Conservation (phyloP, 2,329 filamentous ascomycete species). For the Colletotrichum musae region DNA sequence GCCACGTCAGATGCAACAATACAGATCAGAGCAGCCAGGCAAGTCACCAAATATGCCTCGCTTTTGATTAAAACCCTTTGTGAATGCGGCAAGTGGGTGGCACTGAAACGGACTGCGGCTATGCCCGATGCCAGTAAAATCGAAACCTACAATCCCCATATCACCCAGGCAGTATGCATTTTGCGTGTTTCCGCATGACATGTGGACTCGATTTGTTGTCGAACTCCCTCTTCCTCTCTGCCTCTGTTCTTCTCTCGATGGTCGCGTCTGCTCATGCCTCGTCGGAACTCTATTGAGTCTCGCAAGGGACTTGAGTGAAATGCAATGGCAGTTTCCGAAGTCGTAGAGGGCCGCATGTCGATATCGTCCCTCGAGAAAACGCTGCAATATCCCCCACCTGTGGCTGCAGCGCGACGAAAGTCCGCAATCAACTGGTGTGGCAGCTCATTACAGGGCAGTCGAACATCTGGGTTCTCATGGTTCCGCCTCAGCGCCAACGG, state of each 20-base stretch:
- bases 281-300: background rate
- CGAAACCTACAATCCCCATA: background rate
- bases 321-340: background rate
- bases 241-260: background rate
- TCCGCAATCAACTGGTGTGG: slow-evolving; percentile 2
- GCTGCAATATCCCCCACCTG: slow-evolving; percentile 20
- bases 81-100: slow-evolving; percentile 11
- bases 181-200: background rate
- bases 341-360: background rate
- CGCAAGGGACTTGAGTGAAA: background rate
- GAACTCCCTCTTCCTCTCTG: no score
- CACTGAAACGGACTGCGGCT: background rate
- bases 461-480: slow-evolving; percentile 34
- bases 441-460: background rate
- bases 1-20: background rate
- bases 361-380: background rate
- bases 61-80: background rate
- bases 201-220: no score
- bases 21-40: background rate
- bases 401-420: background rate
- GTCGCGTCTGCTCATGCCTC: background rate
- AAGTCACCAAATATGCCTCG: background rate
- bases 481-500: slow-evolving; percentile 26
- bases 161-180: background rate
- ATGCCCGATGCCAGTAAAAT: background rate